Evolutionary conservation across 768 basidiomycete species (phyloP), one percentile per base, ranked within the genome.

Genomic region (Suillus lakei): DNA sequence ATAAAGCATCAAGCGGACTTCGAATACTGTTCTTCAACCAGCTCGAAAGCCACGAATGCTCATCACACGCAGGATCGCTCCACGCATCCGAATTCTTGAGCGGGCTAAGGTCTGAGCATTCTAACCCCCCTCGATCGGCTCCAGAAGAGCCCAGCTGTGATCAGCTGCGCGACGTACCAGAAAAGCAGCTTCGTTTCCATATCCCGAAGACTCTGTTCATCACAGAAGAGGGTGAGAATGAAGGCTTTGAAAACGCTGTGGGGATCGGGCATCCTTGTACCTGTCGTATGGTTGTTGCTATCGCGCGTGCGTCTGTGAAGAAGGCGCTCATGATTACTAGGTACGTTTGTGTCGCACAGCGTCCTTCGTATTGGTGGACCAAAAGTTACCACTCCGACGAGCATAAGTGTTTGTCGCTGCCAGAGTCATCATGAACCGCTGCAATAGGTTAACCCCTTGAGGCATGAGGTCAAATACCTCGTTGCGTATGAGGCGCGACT

Each of bases 61-160:
- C 87, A 86, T 79, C 67, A 79, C 88, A 72, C 70, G 86, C 84
- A 81, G 81, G 82, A 81, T 65, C 69, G 64, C 64, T 39, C 15
- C 16, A 18, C 1, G 48, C 66, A 64, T 78, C 73, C 71, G 66
- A 66, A 62, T 68, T 88, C 77, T 83, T 87, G 87, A 90, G 48
- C 48, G 48, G 26, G 48, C 26, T 50, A 91, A 91, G 88, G 89
- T 91, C 88, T 89, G 90, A 91, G 88, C 77, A 84, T 87, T 86
- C 72, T 66, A 85, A 78, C 86, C 86, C 85, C 83, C 83, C 83
- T 82, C 65, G 85, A 86, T 83, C 71, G 87, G 78, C 84, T 80
- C 85, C 85, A 82, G 86, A 85, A 70, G 89, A 81, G 84, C 77
- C 86, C 80, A 79, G 83, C 48, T 50, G 13, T 50, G 3, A 26